Percentiles rank a stretch among this genome's conserved stretches.
Conservation (phyloP, 306 rosid genomes). For the Urtica urens region DNA sequence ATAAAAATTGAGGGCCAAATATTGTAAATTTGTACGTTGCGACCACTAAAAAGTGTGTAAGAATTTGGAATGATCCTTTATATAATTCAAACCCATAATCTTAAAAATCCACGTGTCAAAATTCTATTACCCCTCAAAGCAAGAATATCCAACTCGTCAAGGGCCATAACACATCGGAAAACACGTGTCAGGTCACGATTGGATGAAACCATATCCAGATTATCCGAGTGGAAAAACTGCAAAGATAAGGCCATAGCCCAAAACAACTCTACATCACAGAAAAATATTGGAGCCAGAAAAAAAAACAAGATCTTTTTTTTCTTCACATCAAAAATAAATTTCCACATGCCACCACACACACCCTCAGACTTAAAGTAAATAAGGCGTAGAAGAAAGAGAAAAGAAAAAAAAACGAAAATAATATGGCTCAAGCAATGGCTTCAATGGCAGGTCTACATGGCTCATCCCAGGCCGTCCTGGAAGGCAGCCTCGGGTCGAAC, state of each 20-base stretch:
- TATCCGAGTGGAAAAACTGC: conserved; percentile 50
- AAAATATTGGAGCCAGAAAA: conserved; percentile 24
- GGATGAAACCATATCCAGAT: conserved; percentile 41
- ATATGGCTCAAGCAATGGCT: conserved; percentile 83
- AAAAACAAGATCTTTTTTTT: conserved; percentile 2
- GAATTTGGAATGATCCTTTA: not conserved
- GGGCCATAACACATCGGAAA: not conserved
- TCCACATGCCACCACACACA: conserved; percentile 14
- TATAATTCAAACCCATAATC: conserved; percentile 7
- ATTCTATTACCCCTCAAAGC: conserved; percentile 24
- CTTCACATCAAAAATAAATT: conserved; percentile 13
- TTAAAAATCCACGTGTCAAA: conserved; percentile 33
- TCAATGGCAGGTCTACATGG: conserved; percentile 78
- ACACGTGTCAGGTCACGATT: conserved; percentile 16
- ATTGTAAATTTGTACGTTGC: too few relatives aligned
- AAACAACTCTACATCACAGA: conserved; percentile 41
- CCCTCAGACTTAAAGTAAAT: not conserved
- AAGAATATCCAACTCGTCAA: conserved; percentile 48
- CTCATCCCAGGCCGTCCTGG: conserved; percentile 63
- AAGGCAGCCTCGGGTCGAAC: conserved; percentile 60
- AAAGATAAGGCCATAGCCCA: conserved; percentile 46
- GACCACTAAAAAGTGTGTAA: not conserved
- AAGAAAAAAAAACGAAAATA: not conserved
- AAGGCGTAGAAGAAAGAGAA: not conserved
- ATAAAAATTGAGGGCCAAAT: too few relatives aligned